Evolutionary conservation across 2,329 filamentous ascomycete species (phyloP).

Genomic region (Aspergillus sp.): DNA sequence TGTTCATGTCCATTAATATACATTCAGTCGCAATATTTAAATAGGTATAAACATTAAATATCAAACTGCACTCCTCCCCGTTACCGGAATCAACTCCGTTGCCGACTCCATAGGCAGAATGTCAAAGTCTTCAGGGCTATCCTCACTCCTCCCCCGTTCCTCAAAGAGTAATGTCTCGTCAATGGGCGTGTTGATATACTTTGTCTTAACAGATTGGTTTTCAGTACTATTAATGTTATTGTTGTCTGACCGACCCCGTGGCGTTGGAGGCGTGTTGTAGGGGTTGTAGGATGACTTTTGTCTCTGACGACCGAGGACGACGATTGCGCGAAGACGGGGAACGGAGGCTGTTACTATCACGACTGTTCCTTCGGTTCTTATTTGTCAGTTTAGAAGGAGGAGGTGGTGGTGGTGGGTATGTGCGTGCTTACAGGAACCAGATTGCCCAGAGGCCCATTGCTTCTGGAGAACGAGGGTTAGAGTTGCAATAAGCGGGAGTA

Average conservation of each 20-base stretch:
- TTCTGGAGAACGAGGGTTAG: background rate
- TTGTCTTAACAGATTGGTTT: fast-evolving
- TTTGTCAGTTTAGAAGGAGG: background rate
- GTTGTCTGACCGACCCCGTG: background rate
- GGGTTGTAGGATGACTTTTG: background rate
- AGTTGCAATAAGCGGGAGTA: no score
- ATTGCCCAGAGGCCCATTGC: background rate
- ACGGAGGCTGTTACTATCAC: constrained; percentile 6
- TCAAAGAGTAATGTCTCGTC: background rate
- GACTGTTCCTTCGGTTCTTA: constrained; percentile 5
- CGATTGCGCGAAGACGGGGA: constrained; percentile 5
- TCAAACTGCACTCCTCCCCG: background rate
- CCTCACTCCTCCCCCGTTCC: background rate
- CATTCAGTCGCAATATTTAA: no score
- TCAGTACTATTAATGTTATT: no score
- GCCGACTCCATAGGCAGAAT: background rate
- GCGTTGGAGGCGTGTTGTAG: background rate
- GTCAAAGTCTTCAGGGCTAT: background rate
- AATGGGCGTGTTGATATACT: background rate
- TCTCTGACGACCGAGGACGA: background rate
- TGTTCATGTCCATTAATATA: no score
- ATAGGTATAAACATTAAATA: background rate
- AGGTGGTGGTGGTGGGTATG: background rate
- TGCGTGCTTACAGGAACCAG: background rate
- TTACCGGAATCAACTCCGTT: background rate